Evolutionary conservation across 1,284 basidiomycete genomes (phyloP).

Genomic region (Trametes sp.): DNA sequence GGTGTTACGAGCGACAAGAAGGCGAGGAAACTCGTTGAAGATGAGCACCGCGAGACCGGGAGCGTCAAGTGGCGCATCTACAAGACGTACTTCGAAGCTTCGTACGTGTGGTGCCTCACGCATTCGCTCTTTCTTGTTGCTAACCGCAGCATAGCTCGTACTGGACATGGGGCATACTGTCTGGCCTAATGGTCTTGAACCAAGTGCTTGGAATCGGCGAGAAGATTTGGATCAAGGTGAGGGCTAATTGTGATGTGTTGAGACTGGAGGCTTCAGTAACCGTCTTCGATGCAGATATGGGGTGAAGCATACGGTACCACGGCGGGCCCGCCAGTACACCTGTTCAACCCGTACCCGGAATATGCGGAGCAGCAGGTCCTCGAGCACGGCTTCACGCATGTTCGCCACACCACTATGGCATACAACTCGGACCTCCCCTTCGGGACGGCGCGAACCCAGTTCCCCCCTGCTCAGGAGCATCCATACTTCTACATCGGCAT

Average conservation of each 20-base stretch:
- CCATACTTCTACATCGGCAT: slow-evolving; percentile 72
- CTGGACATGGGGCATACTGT: slow-evolving; percentile 65
- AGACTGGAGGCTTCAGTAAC: neutral
- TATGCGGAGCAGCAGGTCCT: slow-evolving; percentile 46
- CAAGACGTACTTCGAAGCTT: slow-evolving; percentile 77
- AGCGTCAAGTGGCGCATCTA: slow-evolving; percentile 85
- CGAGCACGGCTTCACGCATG: slow-evolving; percentile 47
- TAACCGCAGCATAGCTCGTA: slow-evolving; percentile 56
- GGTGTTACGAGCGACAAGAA: slow-evolving; percentile 45
- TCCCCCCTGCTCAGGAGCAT: slow-evolving; percentile 58
- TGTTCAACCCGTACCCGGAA: slow-evolving; percentile 40
- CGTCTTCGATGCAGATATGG: slow-evolving; percentile 55
- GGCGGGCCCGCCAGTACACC: slow-evolving; percentile 16
- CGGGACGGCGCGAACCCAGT: slow-evolving; percentile 43
- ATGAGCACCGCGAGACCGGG: slow-evolving; percentile 76
- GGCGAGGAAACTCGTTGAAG: slow-evolving; percentile 70
- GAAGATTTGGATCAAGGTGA: slow-evolving; percentile 79
- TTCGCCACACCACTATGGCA: slow-evolving; percentile 44
- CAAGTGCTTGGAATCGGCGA: slow-evolving; percentile 64
- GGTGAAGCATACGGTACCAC: slow-evolving; percentile 60
- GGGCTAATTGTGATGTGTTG: slow-evolving; percentile 20
- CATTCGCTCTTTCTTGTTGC: neutral
- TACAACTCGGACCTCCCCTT: slow-evolving; percentile 32
- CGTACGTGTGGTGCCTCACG: slow-evolving; percentile 46
- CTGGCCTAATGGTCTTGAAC: slow-evolving; percentile 54